Evolutionary conservation across 2,329 filamentous ascomycete genomes (phyloP).

Genomic region (Paramyrothecium roridum): DNA sequence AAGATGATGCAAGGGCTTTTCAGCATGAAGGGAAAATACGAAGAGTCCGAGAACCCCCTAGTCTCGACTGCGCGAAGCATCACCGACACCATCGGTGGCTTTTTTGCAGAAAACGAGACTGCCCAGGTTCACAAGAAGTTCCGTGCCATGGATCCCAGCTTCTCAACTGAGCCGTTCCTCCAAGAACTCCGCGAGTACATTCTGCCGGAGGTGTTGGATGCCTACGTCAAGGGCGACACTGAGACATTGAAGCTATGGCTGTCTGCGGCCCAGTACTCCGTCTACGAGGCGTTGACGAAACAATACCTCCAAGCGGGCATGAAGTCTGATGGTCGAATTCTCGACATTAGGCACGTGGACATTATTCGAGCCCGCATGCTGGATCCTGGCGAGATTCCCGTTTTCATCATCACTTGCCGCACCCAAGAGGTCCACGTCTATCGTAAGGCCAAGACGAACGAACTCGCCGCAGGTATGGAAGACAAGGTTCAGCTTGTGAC

Average conservation of each 20-base stretch:
- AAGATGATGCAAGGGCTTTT: slow-evolving; percentile 87
- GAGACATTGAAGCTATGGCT: slow-evolving; percentile 93
- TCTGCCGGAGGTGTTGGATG: slow-evolving; percentile 92
- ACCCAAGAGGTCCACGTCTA: slow-evolving; percentile 99
- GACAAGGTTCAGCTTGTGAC: slow-evolving; percentile 98
- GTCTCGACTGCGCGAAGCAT: slow-evolving; percentile 92
- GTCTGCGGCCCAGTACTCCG: slow-evolving; percentile 91
- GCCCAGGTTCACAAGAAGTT: slow-evolving; percentile 98
- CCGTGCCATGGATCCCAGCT: slow-evolving; percentile 89
- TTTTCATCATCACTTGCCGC: slow-evolving; percentile 94
- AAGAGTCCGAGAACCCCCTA: slow-evolving; percentile 95
- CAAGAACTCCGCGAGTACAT: slow-evolving; percentile 98
- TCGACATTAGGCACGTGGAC: slow-evolving; percentile 94
- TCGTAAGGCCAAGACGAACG: slow-evolving; percentile 81
- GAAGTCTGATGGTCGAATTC: slow-evolving; percentile 89
- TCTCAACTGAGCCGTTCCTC: slow-evolving; percentile 93
- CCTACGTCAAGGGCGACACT: slow-evolving; percentile 93
- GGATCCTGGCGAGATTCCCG: slow-evolving; percentile 83
- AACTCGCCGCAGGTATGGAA: slow-evolving; percentile 95
- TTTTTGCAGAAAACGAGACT: slow-evolving; percentile 98
- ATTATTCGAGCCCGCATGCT: slow-evolving; percentile 77
- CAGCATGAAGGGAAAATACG: slow-evolving; percentile 79
- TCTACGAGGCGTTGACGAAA: slow-evolving; percentile 94
- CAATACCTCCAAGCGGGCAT: slow-evolving; percentile 93
- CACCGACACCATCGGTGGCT: slow-evolving; percentile 86